A percentile compares a stretch with the other conserved stretches of the same genome.
phyloP scores from a whole-genome alignment of 73 alveolate genomes.

The Paramecium tetraurelia region DNA sequence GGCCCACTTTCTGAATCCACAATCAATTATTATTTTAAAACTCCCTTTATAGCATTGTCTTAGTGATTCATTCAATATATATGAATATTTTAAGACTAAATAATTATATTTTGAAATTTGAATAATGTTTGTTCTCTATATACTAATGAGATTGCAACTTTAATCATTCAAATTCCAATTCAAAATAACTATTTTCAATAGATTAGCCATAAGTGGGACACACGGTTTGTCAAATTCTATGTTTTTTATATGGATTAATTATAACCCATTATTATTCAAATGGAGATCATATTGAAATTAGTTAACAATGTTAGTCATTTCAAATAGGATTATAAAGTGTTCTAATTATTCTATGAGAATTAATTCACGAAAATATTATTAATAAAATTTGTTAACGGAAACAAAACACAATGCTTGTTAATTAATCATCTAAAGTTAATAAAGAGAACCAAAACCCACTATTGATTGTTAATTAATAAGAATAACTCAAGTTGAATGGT shows the following conservation, averaged over 20 bases:
- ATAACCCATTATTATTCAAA: not conserved
- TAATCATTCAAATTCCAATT: no score
- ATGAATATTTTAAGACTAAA: not conserved
- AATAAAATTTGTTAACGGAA: conserved; percentile 14
- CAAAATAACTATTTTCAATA: no score
- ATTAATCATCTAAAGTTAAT: not conserved
- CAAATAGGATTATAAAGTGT: not conserved
- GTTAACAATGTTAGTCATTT: not conserved
- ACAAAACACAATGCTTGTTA: not conserved
- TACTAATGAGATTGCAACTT: not conserved
- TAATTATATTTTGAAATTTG: not conserved
- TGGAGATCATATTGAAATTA: not conserved
- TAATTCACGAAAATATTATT: not conserved
- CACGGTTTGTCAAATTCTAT: not conserved
- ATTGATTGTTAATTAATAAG: not conserved
- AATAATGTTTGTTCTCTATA: not conserved
- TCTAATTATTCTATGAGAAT: not conserved
- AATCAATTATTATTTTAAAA: not conserved
- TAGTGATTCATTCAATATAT: not conserved
- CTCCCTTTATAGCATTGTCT: not conserved
- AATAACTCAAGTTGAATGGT: not conserved
- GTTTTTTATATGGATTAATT: no score
- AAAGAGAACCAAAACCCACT: conserved; percentile 1
- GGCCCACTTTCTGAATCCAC: conserved; percentile 71
- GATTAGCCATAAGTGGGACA: no score